Evolutionary conservation across 139 green algal genomes (phyloP).

Genomic region (Closterium sp.): DNA sequence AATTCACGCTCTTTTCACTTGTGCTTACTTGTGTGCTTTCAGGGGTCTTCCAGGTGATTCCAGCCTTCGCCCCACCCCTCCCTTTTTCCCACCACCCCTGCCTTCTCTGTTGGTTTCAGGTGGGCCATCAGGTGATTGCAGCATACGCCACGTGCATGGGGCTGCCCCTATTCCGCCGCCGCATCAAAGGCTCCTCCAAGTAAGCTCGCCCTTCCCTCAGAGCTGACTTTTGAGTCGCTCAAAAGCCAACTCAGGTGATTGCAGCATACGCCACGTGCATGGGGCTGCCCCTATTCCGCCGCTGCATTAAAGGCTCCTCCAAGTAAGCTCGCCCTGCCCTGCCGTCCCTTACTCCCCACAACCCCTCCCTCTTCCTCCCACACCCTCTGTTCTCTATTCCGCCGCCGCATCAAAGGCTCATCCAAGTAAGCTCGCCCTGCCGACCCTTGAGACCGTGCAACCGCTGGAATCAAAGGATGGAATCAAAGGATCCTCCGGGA

Average conservation of each 20-base stretch:
- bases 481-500: too few relatives aligned
- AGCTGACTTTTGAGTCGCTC: too few relatives aligned
- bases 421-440: too few relatives aligned
- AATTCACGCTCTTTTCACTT: too few relatives aligned
- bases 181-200: slow-evolving; percentile 59
- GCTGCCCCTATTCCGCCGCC: slow-evolving; percentile 76
- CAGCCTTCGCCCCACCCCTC: too few relatives aligned
- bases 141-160: slow-evolving; percentile 77
- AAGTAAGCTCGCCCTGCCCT: not conserved
- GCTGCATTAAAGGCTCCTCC: slow-evolving; percentile 60
- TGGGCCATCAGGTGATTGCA: slow-evolving; percentile 78
- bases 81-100: too few relatives aligned
- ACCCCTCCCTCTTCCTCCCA: not conserved
- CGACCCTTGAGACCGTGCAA: too few relatives aligned
- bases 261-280: slow-evolving; percentile 76
- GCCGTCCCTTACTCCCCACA: not conserved
- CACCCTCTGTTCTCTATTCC: not conserved
- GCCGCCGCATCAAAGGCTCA: too few relatives aligned
- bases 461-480: too few relatives aligned
- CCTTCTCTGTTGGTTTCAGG: not conserved
- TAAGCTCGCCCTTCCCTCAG: not conserved
- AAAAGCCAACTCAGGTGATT: slow-evolving; percentile 85
- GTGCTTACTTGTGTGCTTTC: too few relatives aligned
- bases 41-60: too few relatives aligned
- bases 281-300: slow-evolving; percentile 80